These are phyloP conservation scores for Oryza meridionalis DNA, from an alignment of 176 grass and related monocot genomes.

Conservation along the genomic window DNA sequence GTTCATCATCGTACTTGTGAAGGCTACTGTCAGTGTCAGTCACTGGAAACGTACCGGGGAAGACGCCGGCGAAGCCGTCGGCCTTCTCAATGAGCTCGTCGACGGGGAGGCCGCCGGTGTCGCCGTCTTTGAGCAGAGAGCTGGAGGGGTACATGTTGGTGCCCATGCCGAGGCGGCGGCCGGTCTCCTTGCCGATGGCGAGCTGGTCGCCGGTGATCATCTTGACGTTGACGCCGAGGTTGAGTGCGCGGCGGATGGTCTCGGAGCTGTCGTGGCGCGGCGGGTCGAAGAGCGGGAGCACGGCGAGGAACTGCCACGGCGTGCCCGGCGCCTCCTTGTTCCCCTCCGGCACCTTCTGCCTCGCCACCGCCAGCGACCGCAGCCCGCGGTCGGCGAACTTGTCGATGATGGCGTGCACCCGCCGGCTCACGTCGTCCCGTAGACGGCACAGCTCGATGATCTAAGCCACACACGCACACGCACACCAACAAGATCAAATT, in stretches of 20 bases:
- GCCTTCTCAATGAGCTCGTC: constrained; percentile 90
- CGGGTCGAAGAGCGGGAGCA: constrained; percentile 81
- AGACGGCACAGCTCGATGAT: constrained; percentile 75
- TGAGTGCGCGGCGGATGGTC: constrained; percentile 68
- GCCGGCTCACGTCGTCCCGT: constrained; percentile 39
- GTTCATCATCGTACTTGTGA: neutral
- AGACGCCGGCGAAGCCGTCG: constrained; percentile 88
- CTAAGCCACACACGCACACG: neutral
- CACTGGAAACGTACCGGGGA: constrained; percentile 37
- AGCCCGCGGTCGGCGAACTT: constrained; percentile 69
- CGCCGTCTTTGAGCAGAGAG: constrained; percentile 55
- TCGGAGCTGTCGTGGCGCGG: constrained; percentile 78
- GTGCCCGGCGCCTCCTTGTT: constrained; percentile 57
- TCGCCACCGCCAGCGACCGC: constrained; percentile 60
- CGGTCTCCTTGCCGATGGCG: constrained; percentile 89
- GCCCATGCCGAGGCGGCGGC: constrained; percentile 74
- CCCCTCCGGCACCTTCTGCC: constrained; percentile 62
- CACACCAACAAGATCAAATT: neutral
- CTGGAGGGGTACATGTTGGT: constrained; percentile 90
- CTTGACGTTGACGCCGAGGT: constrained; percentile 91
- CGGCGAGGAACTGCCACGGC: constrained; percentile 79
- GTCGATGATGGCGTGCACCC: constrained; percentile 60
- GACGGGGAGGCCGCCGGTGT: constrained; percentile 52
- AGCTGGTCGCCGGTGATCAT: constrained; percentile 95
- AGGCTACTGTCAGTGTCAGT: no score